A percentile compares a stretch with the other conserved stretches of the same genome.
Conservation (phyloP, 176 grass and related monocot genomes). For the Eleusine indica region DNA sequence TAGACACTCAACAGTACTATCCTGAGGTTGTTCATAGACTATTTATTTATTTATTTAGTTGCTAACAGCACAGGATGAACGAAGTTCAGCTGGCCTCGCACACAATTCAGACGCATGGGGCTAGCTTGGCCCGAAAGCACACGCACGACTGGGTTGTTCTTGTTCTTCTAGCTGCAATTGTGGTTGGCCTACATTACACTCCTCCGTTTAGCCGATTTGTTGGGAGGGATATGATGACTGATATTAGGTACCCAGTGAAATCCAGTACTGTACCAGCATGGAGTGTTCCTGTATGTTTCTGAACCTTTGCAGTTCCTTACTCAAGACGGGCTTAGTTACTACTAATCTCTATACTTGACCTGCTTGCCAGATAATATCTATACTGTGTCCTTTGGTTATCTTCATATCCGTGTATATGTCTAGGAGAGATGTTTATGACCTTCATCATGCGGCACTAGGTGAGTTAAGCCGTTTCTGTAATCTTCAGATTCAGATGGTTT, state of each 20-base stretch:
- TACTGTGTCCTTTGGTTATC: slow-evolving; percentile 54
- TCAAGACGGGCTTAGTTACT: not conserved
- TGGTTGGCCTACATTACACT: slow-evolving; percentile 49
- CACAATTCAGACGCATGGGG: slow-evolving; percentile 67
- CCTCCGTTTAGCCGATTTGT: slow-evolving; percentile 72
- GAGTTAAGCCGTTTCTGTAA: not conserved
- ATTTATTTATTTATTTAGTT: not conserved
- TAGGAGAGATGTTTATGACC: slow-evolving; percentile 80
- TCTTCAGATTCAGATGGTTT: not conserved
- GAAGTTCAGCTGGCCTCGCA: slow-evolving; percentile 42
- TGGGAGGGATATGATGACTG: slow-evolving; percentile 66
- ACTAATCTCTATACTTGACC: slow-evolving; percentile 8
- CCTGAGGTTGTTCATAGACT: not conserved
- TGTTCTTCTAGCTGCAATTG: slow-evolving; percentile 50
- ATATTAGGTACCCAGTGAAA: slow-evolving; percentile 75
- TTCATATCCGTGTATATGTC: slow-evolving; percentile 54
- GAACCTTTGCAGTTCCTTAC: not conserved
- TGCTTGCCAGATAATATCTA: slow-evolving; percentile 61
- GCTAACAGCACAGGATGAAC: slow-evolving; percentile 43
- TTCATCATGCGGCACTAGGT: slow-evolving; percentile 84
- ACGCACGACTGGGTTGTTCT: slow-evolving; percentile 71
- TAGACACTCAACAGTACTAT: too few species aligned
- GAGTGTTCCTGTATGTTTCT: slow-evolving; percentile 69
- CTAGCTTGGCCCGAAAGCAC: slow-evolving; percentile 57
- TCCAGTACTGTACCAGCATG: slow-evolving; percentile 67